Percentiles rank a stretch among this genome's conserved stretches.
Conservation (phyloP, 768 basidiomycete species). For the Rubroboletus satanas region DNA sequence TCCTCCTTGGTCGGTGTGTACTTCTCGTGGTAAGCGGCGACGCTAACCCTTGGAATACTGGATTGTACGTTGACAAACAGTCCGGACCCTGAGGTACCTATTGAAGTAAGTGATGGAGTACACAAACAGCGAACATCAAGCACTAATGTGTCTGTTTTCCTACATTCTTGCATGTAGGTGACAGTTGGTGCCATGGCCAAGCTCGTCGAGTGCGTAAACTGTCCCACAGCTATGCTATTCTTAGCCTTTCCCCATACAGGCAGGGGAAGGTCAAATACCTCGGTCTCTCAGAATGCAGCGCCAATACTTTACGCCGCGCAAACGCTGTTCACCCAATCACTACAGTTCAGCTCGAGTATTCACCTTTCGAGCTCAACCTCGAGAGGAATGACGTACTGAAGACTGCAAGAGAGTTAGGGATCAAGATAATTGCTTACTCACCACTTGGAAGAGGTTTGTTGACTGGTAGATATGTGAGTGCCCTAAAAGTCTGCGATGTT, state of each 20-base stretch:
- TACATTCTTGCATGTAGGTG: constrained; percentile 17
- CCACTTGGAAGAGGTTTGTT: constrained; percentile 51
- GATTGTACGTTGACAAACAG: constrained; percentile 13
- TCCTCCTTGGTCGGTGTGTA: not conserved
- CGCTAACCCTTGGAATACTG: not conserved
- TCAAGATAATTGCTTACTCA: constrained; percentile 47
- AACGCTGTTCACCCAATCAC: constrained; percentile 48
- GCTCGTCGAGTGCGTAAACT: constrained; percentile 42
- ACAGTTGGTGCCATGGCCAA: constrained; percentile 50
- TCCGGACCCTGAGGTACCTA: constrained; percentile 41
- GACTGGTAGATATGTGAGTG: constrained; percentile 41
- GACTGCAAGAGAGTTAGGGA: constrained; percentile 46
- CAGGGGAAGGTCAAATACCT: constrained; percentile 44
- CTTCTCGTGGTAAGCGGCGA: not conserved
- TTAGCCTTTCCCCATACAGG: constrained; percentile 21
- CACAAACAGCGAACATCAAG: not conserved
- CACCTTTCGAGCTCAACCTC: constrained; percentile 46
- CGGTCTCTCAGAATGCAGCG: constrained; percentile 52
- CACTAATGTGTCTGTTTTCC: not conserved
- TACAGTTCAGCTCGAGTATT: constrained; percentile 50
- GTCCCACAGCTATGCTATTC: not conserved
- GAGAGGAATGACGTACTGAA: constrained; percentile 43
- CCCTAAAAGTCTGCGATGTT: not conserved
- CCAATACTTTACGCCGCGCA: constrained; percentile 46
- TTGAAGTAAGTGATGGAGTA: constrained; percentile 36